Evolutionary conservation across 2,329 filamentous ascomycete species (phyloP), one percentile per base, ranked within the genome.

Genomic region (Dactylellina drechsleri): DNA sequence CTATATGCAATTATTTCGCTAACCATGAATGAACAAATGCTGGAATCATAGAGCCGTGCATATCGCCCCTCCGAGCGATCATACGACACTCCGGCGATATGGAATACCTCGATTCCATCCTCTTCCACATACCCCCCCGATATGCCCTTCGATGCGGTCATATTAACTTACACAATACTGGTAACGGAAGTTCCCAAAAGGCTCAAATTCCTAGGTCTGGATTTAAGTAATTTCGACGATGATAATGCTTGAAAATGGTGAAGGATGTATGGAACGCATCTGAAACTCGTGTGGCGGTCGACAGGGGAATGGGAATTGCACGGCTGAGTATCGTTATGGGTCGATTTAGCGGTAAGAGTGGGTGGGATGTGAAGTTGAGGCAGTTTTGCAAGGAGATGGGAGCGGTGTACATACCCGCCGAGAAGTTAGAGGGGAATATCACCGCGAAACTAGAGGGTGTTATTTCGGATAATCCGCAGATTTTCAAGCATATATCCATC

Each of bases 201-300:
- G n/a, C 16, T 56, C 53, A 56, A 56, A 20, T 56, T 40, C 16
- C n/a, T 56, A 2, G 53, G 53, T 20, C 28, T 56, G 1, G 31
- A 36, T 36, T 36, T 36, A 36, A 7, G 10, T 7, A 36, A 36
- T 10, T 10, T 36, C 6, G 31, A 8, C 10, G 13, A n/a, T 15
- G 16, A 56, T 12, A 15, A 18, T 1, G 31, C 26, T n/a, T 6
- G 5, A 13, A 18, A 4, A 31, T 28, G 3, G 26, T 12, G 28
- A 41, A 7, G 8, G 28, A 26, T 40, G 28, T 56, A 13, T 41
- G 53, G 12, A 4, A 26, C 5, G 8, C 20, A 12, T 7, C 23
- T 7, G 50, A 31, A 15, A 13, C 6, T 18, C 13, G 4, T 8
- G 20, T 20, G 2, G 13, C 8, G 8, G 18, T 43, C 13, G 31